These are phyloP conservation scores for Claviceps pazoutovae DNA, from an alignment of 2,329 filamentous ascomycete species.

Conservation along the genomic window DNA sequence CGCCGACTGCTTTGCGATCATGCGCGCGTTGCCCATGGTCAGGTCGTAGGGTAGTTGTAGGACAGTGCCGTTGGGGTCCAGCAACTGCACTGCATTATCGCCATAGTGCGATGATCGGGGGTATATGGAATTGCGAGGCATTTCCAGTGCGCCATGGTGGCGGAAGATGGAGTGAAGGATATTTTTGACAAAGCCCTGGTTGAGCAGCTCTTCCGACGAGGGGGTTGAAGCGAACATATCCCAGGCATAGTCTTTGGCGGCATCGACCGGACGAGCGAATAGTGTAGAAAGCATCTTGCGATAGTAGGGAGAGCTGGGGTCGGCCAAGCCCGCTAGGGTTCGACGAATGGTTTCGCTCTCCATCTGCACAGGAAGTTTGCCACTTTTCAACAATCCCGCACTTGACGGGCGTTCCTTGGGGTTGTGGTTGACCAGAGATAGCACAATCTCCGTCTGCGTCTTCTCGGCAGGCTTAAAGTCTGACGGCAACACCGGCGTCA, in stretches of 20 bases:
- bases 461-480: slow-evolving; percentile 59
- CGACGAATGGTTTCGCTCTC: slow-evolving; percentile 83
- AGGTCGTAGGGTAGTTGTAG: slow-evolving; percentile 91
- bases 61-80: slow-evolving; percentile 75
- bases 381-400: slow-evolving; percentile 67
- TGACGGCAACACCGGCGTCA: slow-evolving; percentile 52
- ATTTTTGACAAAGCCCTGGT: slow-evolving; percentile 61
- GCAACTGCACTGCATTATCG: slow-evolving; percentile 58
- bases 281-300: slow-evolving; percentile 77
- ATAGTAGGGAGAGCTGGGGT: slow-evolving; percentile 77
- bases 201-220: slow-evolving; percentile 47
- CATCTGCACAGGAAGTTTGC: slow-evolving; percentile 78
- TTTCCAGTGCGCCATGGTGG: slow-evolving; percentile 78
- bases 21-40: slow-evolving; percentile 75
- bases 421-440: slow-evolving; percentile 66
- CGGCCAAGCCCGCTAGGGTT: slow-evolving; percentile 65
- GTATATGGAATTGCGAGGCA: slow-evolving; percentile 59
- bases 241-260: slow-evolving; percentile 70
- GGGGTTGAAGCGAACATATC: slow-evolving; percentile 49
- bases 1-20: slow-evolving; percentile 57
- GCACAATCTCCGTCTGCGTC: slow-evolving; percentile 65
- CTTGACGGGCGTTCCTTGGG: slow-evolving; percentile 74
- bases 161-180: slow-evolving; percentile 67
- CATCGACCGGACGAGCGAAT: slow-evolving; percentile 62
- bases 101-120: slow-evolving; percentile 69